phyloP scores from a whole-genome alignment of 768 basidiomycete genomes.

The Lenzites betulinus region DNA sequence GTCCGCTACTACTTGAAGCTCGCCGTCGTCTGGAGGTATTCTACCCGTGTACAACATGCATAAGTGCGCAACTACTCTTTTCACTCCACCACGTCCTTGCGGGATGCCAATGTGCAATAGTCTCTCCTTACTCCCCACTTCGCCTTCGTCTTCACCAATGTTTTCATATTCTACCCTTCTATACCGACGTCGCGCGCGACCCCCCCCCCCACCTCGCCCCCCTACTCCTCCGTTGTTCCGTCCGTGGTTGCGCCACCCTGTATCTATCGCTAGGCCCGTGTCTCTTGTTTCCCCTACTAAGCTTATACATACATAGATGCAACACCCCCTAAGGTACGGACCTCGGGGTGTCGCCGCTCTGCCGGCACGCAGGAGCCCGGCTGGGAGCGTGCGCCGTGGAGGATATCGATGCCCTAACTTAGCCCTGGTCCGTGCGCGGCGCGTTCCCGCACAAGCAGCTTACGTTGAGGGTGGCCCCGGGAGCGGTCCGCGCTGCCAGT shows the following conservation, averaged over 20 bases:
- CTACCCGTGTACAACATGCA: constrained; percentile 33
- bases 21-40: constrained; percentile 28
- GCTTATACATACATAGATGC: constrained; percentile 25
- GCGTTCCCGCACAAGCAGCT: neutral
- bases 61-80: constrained; percentile 27
- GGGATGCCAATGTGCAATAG: neutral
- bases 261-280: constrained; percentile 22
- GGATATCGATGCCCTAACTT: constrained; percentile 4
- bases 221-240: neutral
- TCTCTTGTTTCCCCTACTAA: constrained; percentile 22
- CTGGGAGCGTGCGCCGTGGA: neutral
- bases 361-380: neutral
- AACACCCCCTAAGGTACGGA: neutral
- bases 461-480: constrained; percentile 20
- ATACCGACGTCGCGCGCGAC: constrained; percentile 21
- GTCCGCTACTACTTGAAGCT: constrained; percentile 20
- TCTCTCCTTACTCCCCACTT: neutral
- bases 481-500: constrained; percentile 1
- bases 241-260: constrained; percentile 19
- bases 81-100: constrained; percentile 8
- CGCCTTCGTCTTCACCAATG: neutral
- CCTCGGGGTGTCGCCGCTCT: no score
- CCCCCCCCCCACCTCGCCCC: constrained; percentile 5
- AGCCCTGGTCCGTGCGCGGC: constrained; percentile 20
- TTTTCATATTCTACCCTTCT: neutral